These are phyloP conservation scores for Rhizophagus clarus DNA, from an alignment of 192 early-diverging fungal genomes.

Conservation along the genomic window DNA sequence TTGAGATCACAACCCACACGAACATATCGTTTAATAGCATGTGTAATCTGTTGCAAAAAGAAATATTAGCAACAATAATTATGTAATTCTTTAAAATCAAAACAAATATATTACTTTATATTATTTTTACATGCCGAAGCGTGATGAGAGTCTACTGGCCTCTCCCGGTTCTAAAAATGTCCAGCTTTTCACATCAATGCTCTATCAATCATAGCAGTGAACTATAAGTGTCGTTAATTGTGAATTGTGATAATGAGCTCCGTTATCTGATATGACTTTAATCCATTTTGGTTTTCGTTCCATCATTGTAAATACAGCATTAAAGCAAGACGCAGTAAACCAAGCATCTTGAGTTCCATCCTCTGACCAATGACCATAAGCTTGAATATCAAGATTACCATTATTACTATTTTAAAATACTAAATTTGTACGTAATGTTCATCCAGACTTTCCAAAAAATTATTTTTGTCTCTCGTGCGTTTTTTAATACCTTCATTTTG, in stretches of 20 bases:
- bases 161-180: constrained; percentile 2
- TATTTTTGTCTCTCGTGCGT: background rate
- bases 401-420: background rate
- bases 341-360: background rate
- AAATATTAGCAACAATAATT: background rate
- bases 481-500: background rate
- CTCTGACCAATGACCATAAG: background rate
- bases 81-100: background rate
- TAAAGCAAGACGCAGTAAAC: constrained; percentile 3
- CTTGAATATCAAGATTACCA: background rate
- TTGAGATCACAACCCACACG: background rate
- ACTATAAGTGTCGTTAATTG: background rate
- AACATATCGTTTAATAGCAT: constrained; percentile 16
- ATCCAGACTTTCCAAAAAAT: background rate
- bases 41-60: background rate
- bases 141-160: background rate
- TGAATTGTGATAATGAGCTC: background rate
- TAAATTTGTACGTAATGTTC: background rate
- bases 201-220: constrained; percentile 3
- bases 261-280: constrained; percentile 3
- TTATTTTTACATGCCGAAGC: background rate
- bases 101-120: background rate
- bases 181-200: background rate
- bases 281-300: constrained; percentile 17
- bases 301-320: background rate